phyloP scores from a whole-genome alignment of 2,329 filamentous ascomycete species.

The Ciborinia camelliae region DNA sequence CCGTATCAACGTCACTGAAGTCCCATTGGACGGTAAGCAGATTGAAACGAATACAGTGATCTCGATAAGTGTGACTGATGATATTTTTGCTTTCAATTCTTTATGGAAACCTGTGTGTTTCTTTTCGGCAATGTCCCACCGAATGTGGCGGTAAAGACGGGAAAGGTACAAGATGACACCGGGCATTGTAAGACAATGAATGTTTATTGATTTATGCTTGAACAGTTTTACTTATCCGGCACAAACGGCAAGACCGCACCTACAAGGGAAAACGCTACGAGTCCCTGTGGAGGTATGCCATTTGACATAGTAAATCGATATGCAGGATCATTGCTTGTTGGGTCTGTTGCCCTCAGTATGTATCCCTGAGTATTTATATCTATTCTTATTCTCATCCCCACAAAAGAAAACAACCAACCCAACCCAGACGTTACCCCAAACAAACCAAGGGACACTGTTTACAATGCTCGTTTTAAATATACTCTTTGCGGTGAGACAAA shows the following conservation, averaged over 20 bases:
- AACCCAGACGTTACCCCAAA: not conserved
- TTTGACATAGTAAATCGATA: not conserved
- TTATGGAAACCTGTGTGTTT: constrained; percentile 13
- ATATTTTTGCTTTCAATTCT: not conserved
- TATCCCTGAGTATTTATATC: not conserved
- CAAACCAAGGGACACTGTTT: not conserved
- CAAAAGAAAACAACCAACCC: not conserved
- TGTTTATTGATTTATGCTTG: not conserved
- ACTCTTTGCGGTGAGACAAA: no score
- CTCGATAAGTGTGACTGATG: not conserved
- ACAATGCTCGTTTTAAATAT: no score
- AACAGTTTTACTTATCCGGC: not conserved
- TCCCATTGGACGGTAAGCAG: not conserved
- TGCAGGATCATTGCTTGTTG: not conserved
- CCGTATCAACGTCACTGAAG: constrained; percentile 8
- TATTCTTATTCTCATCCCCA: no score
- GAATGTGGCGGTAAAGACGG: not conserved
- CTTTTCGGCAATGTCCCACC: not conserved
- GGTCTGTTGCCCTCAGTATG: not conserved
- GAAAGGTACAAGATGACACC: constrained; percentile 11
- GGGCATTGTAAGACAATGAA: not conserved
- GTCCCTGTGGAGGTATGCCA: not conserved
- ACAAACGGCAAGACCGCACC: not conserved
- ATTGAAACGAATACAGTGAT: constrained; percentile 9
- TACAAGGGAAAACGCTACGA: not conserved